Evolutionary conservation across 768 basidiomycete genomes (phyloP).

Genomic region (Melanogaster broomeanus): DNA sequence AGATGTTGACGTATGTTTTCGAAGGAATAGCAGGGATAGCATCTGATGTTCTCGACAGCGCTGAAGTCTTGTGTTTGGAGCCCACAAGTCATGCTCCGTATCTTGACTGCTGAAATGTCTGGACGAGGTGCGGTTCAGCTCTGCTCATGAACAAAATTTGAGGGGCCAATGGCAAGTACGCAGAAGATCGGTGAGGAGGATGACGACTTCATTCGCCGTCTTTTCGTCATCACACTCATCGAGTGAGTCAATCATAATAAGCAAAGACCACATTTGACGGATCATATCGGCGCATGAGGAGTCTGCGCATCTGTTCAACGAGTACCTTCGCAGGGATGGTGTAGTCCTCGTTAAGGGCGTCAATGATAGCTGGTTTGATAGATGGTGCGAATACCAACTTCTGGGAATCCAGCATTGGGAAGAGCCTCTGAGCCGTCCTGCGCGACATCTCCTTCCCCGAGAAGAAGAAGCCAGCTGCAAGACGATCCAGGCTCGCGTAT

Average conservation of each 20-base stretch:
- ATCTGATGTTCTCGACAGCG: conserved; percentile 24
- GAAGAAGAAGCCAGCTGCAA: conserved; percentile 39
- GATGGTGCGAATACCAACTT: conserved; percentile 20
- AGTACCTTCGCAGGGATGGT: conserved; percentile 24
- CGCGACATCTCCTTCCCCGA: conserved; percentile 24
- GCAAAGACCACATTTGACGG: conserved; percentile 10
- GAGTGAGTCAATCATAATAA: conserved; percentile 25
- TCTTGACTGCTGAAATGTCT: conserved; percentile 20
- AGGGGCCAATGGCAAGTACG: conserved; percentile 19
- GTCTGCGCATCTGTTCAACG: conserved; percentile 23
- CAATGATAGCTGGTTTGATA: conserved; percentile 14
- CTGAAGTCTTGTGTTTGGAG: conserved; percentile 19
- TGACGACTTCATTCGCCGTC: conserved; percentile 22
- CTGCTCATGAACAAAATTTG: conserved; percentile 27
- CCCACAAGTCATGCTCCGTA: conserved; percentile 7
- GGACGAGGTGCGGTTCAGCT: conserved; percentile 15
- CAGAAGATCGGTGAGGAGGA: conserved; percentile 19
- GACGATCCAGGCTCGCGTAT: conserved; percentile 14
- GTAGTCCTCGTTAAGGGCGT: conserved; percentile 20
- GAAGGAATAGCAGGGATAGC: conserved; percentile 24
- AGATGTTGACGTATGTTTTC: conserved; percentile 5
- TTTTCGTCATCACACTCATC: conserved; percentile 26
- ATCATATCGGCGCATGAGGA: conserved; percentile 19
- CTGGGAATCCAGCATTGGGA: conserved; percentile 35
- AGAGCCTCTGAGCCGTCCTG: conserved; percentile 22